Conservation (phyloP, 1,284 basidiomycete species). For the Porogramme epimiltina region DNA sequence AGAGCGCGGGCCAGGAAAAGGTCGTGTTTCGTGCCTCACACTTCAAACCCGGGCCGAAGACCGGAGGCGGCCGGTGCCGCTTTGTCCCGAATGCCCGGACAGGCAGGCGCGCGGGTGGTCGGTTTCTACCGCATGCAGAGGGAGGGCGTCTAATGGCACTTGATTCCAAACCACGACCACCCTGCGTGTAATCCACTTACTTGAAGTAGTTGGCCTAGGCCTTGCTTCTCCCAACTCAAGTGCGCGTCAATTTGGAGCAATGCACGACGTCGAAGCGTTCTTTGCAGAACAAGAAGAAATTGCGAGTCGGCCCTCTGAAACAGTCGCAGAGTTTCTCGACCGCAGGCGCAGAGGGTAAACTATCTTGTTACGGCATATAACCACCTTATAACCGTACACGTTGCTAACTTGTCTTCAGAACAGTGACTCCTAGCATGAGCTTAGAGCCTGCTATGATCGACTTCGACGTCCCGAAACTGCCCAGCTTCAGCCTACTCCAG, state of each 20-base stretch:
- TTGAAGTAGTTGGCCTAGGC: too few relatives aligned
- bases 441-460: too few relatives aligned
- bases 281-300: constrained; percentile 54
- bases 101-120: background rate
- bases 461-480: too few relatives aligned
- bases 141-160: background rate
- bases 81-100: too few relatives aligned
- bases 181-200: background rate
- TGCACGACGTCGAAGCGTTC: constrained; percentile 39
- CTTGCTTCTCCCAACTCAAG: too few relatives aligned
- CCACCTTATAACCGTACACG: background rate
- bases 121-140: constrained; percentile 3
- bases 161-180: constrained; percentile 8
- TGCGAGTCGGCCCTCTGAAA: constrained; percentile 56
- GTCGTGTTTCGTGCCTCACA: too few relatives aligned
- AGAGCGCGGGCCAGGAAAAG: too few relatives aligned
- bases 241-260: background rate
- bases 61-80: too few relatives aligned
- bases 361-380: background rate
- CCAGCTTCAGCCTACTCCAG: too few relatives aligned
- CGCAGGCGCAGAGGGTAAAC: constrained; percentile 17
- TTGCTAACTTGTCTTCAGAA: background rate
- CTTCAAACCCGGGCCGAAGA: too few relatives aligned
- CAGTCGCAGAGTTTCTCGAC: constrained; percentile 37
- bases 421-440: too few relatives aligned